A percentile compares a stretch with the other conserved stretches of the same genome.
phyloP scores from a whole-genome alignment of 768 basidiomycete genomes.

The Suillus placidus region DNA sequence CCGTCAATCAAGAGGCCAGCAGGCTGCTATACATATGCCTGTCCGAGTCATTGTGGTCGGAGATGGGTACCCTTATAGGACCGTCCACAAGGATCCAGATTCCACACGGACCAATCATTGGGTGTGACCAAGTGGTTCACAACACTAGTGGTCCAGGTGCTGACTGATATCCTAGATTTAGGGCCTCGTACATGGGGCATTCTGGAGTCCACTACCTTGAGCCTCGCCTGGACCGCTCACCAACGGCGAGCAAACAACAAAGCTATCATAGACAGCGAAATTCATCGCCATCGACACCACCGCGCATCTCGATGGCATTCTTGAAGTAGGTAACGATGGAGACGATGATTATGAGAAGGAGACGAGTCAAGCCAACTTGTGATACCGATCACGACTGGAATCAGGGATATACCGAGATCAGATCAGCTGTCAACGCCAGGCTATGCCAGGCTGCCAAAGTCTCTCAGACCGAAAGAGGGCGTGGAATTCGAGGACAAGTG shows the following conservation, averaged over 20 bases:
- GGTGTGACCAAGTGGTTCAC: background rate
- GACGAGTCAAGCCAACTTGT: background rate
- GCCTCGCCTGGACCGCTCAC: background rate
- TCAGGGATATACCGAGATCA: too few relatives aligned
- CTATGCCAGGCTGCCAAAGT: too few relatives aligned
- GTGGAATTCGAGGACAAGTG: too few relatives aligned
- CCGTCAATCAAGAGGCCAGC: background rate
- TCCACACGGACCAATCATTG: background rate
- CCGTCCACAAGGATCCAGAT: too few relatives aligned
- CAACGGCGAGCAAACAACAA: background rate
- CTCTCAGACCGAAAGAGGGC: too few relatives aligned
- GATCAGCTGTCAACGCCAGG: too few relatives aligned
- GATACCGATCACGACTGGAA: too few relatives aligned
- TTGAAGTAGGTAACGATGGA: constrained; percentile 1
- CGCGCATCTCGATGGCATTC: too few relatives aligned
- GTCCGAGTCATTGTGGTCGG: background rate
- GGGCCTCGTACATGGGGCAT: background rate
- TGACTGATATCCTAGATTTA: too few relatives aligned
- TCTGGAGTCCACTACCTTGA: background rate
- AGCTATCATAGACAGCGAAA: background rate
- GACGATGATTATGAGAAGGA: background rate
- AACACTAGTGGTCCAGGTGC: too few relatives aligned
- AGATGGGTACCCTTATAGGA: background rate
- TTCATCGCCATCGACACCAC: background rate
- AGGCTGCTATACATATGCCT: background rate